Evolutionary conservation across 1,284 basidiomycete species (phyloP).

Genomic region (Rhodotorula glutinis): DNA sequence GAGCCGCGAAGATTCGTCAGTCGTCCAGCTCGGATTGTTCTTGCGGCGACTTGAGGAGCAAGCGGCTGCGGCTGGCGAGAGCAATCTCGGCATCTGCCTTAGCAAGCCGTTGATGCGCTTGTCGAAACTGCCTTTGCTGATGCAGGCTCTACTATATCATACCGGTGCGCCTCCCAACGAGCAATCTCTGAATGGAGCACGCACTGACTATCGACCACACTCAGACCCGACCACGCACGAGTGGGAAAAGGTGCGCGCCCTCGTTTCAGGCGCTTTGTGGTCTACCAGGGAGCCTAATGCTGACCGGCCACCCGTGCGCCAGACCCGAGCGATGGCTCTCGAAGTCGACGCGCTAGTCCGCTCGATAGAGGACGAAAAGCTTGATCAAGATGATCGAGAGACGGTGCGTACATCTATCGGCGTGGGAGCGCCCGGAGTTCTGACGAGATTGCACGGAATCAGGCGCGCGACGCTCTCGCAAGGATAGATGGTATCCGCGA

Average conservation of each 20-base stretch:
- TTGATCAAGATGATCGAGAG: conserved; percentile 89
- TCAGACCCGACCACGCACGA: conserved; percentile 96
- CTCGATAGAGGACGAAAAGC: conserved; percentile 96
- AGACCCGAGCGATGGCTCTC: conserved; percentile 79
- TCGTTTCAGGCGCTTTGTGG: background rate
- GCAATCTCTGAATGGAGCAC: accelerated
- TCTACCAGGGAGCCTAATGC: too few species aligned
- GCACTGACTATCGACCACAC: conserved; percentile 47
- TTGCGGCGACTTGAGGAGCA: conserved; percentile 70
- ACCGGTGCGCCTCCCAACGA: conserved; percentile 15
- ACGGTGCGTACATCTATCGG: conserved; percentile 56
- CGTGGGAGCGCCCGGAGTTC: background rate
- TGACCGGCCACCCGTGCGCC: too few species aligned
- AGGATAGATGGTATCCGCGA: conserved; percentile 92
- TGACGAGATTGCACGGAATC: background rate
- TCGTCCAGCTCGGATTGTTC: conserved; percentile 60
- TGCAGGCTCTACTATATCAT: conserved; percentile 58
- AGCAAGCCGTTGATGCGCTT: conserved; percentile 96
- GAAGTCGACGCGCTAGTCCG: conserved; percentile 94
- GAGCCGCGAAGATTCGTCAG: conserved; percentile 65
- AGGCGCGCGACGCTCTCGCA: conserved; percentile 76
- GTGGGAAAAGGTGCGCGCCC: conserved; percentile 64
- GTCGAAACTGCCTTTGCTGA: conserved; percentile 93
- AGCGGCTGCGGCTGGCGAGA: conserved; percentile 82
- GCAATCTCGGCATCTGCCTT: conserved; percentile 85